Percentiles rank a stretch among this genome's conserved stretches.
These are phyloP conservation scores for Euryodendron excelsum DNA, from an alignment of 148 eudicot genomes.

Conservation along the genomic window DNA sequence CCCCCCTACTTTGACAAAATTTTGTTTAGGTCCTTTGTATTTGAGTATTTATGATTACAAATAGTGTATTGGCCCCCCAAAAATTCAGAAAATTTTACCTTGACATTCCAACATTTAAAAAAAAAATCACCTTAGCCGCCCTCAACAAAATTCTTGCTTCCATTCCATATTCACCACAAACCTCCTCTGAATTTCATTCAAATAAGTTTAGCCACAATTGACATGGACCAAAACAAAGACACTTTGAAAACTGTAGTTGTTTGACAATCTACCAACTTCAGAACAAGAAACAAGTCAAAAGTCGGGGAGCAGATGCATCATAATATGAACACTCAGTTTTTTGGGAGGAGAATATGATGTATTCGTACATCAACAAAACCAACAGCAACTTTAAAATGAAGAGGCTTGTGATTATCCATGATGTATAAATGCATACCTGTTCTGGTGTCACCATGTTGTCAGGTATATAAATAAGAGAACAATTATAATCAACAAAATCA, in stretches of 20 bases:
- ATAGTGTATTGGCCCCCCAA: no score
- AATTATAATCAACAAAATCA: conserved; percentile 15
- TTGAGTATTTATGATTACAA: no score
- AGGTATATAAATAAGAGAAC: conserved; percentile 66
- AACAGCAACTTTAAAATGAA: not conserved
- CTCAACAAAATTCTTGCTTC: no score
- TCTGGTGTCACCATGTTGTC: conserved; percentile 81
- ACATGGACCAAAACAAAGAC: not conserved
- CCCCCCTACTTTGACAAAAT: no score
- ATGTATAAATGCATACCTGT: conserved; percentile 46
- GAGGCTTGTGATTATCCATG: not conserved
- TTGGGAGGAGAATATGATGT: not conserved
- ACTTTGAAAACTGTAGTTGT: not conserved
- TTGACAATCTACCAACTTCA: not conserved
- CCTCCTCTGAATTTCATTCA: not conserved
- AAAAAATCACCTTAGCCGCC: no score
- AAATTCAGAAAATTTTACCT: no score
- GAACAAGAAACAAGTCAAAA: not conserved
- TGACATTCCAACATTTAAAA: no score
- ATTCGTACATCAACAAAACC: not conserved
- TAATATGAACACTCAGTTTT: not conserved
- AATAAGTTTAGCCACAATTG: not conserved
- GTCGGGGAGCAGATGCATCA: not conserved
- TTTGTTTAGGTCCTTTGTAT: no score
- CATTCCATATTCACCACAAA: no score